Percentiles rank a stretch among this genome's conserved stretches.
These are phyloP conservation scores for Cercophora samala DNA, from an alignment of 495 filamentous ascomycete genomes.

Conservation along the genomic window DNA sequence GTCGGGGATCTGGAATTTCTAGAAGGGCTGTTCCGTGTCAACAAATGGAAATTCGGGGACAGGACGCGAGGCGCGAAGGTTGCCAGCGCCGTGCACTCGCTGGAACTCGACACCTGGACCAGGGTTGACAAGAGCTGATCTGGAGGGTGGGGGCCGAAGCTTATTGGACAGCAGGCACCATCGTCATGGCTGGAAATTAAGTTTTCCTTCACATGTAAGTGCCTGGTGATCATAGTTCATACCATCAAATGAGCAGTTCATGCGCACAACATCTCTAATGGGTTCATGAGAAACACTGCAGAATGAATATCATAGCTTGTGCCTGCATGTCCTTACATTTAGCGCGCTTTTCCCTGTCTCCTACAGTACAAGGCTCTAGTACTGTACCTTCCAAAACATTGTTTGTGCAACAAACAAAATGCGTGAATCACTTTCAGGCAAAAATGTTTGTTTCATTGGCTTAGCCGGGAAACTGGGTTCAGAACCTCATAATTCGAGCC, in stretches of 20 bases:
- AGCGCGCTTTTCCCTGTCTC: neutral
- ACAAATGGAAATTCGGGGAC: conserved; percentile 35
- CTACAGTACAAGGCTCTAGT: neutral
- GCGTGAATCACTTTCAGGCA: neutral
- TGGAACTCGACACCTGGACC: neutral
- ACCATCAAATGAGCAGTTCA: neutral
- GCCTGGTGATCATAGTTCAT: neutral
- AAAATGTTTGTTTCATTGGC: neutral
- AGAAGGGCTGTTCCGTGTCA: conserved; percentile 25
- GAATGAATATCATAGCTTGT: neutral
- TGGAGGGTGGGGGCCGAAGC: conserved; percentile 14
- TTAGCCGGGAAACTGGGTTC: neutral
- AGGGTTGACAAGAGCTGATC: neutral
- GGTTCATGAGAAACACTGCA: neutral
- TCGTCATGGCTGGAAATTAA: conserved; percentile 27
- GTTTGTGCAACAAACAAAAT: neutral
- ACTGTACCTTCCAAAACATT: neutral
- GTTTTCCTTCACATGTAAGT: conserved; percentile 23
- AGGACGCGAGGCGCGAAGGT: conserved; percentile 32
- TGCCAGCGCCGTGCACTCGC: conserved; percentile 4
- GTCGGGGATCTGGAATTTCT: neutral
- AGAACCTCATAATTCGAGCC: neutral
- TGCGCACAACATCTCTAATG: neutral
- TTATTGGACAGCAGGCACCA: conserved; percentile 22
- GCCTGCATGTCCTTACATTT: neutral